Conservation (phyloP, 495 filamentous ascomycete species). For the Pyrenopolyporus hunteri region DNA sequence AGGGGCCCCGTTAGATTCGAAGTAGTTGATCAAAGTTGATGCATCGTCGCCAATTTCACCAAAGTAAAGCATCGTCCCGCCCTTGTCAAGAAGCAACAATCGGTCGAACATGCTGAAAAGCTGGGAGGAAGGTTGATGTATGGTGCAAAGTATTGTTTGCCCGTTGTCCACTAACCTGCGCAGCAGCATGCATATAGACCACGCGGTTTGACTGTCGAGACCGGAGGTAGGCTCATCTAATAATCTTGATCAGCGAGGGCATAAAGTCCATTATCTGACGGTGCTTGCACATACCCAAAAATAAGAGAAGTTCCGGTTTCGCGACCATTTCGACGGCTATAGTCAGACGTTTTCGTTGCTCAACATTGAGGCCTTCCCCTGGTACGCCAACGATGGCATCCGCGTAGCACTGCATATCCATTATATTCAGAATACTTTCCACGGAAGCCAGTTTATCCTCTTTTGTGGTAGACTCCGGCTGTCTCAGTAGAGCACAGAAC, state of each 20-base stretch:
- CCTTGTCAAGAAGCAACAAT: conserved; percentile 69
- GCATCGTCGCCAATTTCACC: conserved; percentile 63
- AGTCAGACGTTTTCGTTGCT: conserved; percentile 87
- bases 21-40: conserved; percentile 51
- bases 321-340: conserved; percentile 89
- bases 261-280: too few species aligned
- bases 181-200: conserved; percentile 88
- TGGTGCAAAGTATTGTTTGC: conserved; percentile 90
- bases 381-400: conserved; percentile 83
- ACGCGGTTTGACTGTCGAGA: conserved; percentile 82
- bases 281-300: too few species aligned
- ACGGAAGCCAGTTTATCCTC: conserved; percentile 83
- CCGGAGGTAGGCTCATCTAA: conserved; percentile 93
- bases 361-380: conserved; percentile 82
- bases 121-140: conserved; percentile 87
- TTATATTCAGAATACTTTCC: conserved; percentile 77
- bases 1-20: conserved; percentile 62
- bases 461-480: conserved; percentile 69
- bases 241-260: too few species aligned
- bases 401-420: conserved; percentile 84
- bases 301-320: conserved; percentile 83
- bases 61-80: conserved; percentile 77
- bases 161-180: conserved; percentile 82
- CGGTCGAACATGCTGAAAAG: conserved; percentile 83
- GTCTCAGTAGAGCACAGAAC: conserved; percentile 82